Evolutionary conservation across 108 stramenopile genomes (phyloP), one percentile per base, ranked within the genome.

Genomic region (Nitzschia sp.): DNA sequence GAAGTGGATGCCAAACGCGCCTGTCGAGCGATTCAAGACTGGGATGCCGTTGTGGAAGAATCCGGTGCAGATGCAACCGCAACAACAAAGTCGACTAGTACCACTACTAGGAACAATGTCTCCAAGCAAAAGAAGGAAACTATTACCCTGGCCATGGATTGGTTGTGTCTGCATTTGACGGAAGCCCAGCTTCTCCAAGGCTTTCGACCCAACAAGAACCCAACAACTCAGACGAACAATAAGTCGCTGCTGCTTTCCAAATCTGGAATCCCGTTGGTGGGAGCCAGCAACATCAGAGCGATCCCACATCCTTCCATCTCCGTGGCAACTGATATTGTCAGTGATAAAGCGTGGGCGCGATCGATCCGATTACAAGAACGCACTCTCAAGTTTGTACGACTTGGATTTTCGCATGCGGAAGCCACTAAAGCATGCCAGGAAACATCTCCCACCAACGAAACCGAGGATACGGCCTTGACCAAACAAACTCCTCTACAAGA

Each of bases 281-380:
- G 36, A 13, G 60, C 47, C 32, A 76, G 25, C 27, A 58, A 45
- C 0, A 71, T 73, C 69, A 89, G 80, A 48, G 78, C 83, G 22
- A 63, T 89, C 29, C 79, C 88, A 11, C 88, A 89, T 70, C 66
- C 83, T 35, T 89, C 85, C 33, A 85, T 89, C 35, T 89, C 88
- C 16, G 45, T 85, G 35, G 78, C 79, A 36, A 81, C 55, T 28
- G 53, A 72, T 13, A 78, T 79, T 15, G 46, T 56, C 52, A 65
- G 60, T 11, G 82, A 89, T 21, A 75, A 83, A 47, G 76, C 84
- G 45, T 83, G 75, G 78, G 59, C 56, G 4, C 31, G 50, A 38
- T 48, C 47, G 1, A 27, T 75, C 23, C 36, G 45, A 53, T 23
- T 58, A 19, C 79, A 73, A 66, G 54, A 66, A 26, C 32, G 69